phyloP scores from a whole-genome alignment of 441 rosid genomes.

The Cnidoscolus chayamansa region DNA sequence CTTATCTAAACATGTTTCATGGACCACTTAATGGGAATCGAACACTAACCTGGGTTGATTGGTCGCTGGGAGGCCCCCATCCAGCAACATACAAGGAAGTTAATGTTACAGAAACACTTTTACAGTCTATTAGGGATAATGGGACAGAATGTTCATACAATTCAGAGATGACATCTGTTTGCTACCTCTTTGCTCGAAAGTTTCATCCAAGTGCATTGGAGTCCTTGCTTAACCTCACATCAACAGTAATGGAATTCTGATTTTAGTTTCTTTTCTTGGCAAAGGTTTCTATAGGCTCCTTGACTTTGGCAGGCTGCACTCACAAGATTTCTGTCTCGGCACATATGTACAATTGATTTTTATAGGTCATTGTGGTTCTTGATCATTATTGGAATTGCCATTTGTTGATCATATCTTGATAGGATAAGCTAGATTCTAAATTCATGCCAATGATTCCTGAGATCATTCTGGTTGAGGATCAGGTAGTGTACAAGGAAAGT shows the following conservation, averaged over 20 bases:
- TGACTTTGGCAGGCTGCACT: slow-evolving; percentile 19
- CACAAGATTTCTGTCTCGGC: slow-evolving; percentile 14
- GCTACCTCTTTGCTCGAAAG: slow-evolving; percentile 86
- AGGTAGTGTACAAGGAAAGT: neutral
- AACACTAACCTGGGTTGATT: slow-evolving; percentile 82
- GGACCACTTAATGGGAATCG: slow-evolving; percentile 68
- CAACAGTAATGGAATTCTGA: slow-evolving; percentile 67
- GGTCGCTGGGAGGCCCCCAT: slow-evolving; percentile 84
- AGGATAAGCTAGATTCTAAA: neutral
- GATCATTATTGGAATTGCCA: neutral
- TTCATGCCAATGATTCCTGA: neutral
- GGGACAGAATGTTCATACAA: slow-evolving; percentile 63
- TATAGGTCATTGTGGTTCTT: slow-evolving; percentile 11
- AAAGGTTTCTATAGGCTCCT: slow-evolving; percentile 9
- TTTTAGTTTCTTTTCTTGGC: neutral
- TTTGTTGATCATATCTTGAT: slow-evolving; percentile 12
- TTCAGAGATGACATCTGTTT: slow-evolving; percentile 53
- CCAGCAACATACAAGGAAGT: slow-evolving; percentile 55
- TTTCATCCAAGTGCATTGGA: slow-evolving; percentile 69
- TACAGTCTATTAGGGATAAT: slow-evolving; percentile 61
- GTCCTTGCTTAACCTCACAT: slow-evolving; percentile 66
- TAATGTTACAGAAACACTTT: slow-evolving; percentile 57
- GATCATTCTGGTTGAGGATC: neutral
- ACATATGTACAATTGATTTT: slow-evolving; percentile 19
- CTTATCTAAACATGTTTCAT: slow-evolving; percentile 73